Evolutionary conservation across 768 basidiomycete genomes (phyloP), one percentile per base, ranked within the genome.

Genomic region (Boletus sp.): DNA sequence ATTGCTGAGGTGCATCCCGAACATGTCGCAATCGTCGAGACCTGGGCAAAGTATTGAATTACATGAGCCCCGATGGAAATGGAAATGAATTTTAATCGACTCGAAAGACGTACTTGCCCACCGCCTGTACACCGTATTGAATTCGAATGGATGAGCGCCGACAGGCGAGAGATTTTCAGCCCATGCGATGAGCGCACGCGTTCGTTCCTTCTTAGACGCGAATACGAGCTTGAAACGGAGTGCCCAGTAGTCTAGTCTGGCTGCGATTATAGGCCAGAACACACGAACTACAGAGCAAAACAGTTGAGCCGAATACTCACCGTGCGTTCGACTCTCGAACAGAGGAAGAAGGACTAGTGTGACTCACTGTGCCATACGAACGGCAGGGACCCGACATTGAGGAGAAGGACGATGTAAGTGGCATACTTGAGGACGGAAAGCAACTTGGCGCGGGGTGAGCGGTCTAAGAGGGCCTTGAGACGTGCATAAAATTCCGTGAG

Each of bases 1-100:
- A 65, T 93, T 93, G 68, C 88, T 90, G 56, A 92, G 76, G 65
- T 93, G 90, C 67, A 65, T 89, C 83, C 64, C 85, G 85, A 70
- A 71, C 48, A 60, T 20, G 50, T 93, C 91, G 42, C 80, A 79
- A 44, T 92, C 90, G 59, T 92, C 89, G 7, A 85, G 62, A 54
- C 78, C 87, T 88, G 52, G n/a, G 49, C 14, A 44, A 35, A 50
- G 18, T 1, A 24, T 24, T 24, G n/a, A 8, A 37, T 40, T 14
- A 4, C 37, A 39, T 24, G 24, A 40, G 56, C 24, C 8, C 9
- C 37, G 32, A 30, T 17, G 17, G 1, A 35, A 20, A 40, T n/a
- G 17, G 15, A 11, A 11, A 41, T 41, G 15, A 12, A 6, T 12
- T 15, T 15, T 10, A 10, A 11, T 39, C 3, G 32, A 39, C 29